These are phyloP conservation scores for Fusarium sp. DNA, from an alignment of 2,329 filamentous ascomycete genomes.

Conservation along the genomic window DNA sequence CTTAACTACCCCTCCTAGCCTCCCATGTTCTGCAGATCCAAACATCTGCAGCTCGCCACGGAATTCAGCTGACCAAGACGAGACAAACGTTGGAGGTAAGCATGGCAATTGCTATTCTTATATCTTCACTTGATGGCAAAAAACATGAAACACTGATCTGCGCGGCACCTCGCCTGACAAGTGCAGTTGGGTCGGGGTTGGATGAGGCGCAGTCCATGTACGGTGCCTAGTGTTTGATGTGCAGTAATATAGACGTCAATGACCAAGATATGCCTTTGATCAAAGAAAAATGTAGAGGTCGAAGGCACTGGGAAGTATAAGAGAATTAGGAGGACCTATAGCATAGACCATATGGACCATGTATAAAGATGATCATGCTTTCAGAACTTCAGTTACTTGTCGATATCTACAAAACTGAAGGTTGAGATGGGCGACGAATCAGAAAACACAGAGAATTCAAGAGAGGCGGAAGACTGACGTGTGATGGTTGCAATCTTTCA, in stretches of 20 bases:
- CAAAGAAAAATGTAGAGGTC: neutral
- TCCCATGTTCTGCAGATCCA: constrained; percentile 4
- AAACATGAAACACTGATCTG: constrained; percentile 39
- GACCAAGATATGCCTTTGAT: neutral
- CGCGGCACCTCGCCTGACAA: constrained; percentile 31
- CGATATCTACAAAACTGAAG: neutral
- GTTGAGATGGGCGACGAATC: neutral
- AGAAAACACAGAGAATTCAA: neutral
- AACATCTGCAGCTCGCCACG: constrained; percentile 8
- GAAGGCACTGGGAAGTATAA: neutral
- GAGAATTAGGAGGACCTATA: too few relatives aligned
- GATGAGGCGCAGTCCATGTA: constrained; percentile 10
- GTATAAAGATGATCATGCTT: neutral
- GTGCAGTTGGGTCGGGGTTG: constrained; percentile 19
- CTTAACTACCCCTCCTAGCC: neutral
- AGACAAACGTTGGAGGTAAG: constrained; percentile 2
- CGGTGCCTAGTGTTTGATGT: constrained; percentile 21
- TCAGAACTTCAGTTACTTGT: neutral
- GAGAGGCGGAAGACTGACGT: constrained; percentile 33
- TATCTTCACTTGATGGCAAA: constrained; percentile 19
- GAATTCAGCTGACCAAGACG: constrained; percentile 4
- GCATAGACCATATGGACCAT: too few relatives aligned
- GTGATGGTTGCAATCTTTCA: constrained; percentile 24
- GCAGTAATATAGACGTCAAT: constrained; percentile 10
- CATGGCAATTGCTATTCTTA: constrained; percentile 19